Conservation (phyloP, 2,329 filamentous ascomycete genomes). For the Pyrenophora tritici-repentis region DNA sequence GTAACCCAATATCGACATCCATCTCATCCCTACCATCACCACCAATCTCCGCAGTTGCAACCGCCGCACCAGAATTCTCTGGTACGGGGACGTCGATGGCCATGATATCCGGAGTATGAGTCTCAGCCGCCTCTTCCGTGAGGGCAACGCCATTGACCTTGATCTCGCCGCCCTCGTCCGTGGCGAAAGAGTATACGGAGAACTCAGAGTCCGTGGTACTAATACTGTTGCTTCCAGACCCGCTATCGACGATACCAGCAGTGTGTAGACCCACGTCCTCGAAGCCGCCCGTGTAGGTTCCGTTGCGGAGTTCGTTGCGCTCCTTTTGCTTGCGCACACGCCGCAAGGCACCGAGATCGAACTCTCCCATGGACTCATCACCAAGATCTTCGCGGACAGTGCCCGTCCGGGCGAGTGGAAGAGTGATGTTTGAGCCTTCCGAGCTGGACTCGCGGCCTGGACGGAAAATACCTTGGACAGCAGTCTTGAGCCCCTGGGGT, state of each 20-base stretch:
- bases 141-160: conserved; percentile 58
- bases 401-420: conserved; percentile 35
- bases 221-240: conserved; percentile 4
- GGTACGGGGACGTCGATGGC: conserved; percentile 1
- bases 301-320: conserved; percentile 27
- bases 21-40: conserved; percentile 4
- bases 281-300: conserved; percentile 20
- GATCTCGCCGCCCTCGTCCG: conserved; percentile 52
- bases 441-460: conserved; percentile 36
- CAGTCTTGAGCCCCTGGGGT: conserved; percentile 33
- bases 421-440: conserved; percentile 41
- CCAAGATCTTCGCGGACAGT: conserved; percentile 24
- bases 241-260: not conserved
- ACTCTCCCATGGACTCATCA: conserved; percentile 21
- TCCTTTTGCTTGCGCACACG: conserved; percentile 36
- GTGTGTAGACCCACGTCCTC: conserved; percentile 11
- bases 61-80: conserved; percentile 4
- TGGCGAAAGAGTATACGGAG: conserved; percentile 29
- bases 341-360: conserved; percentile 34
- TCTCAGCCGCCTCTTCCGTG: conserved; percentile 61
- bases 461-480: conserved; percentile 39
- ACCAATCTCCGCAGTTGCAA: not conserved
- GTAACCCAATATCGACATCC: conserved; percentile 14
- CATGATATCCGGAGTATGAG: conserved; percentile 48
- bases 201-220: conserved; percentile 22